Conservation (phyloP, 1,284 basidiomycete genomes). For the Xanthoconium separans region DNA sequence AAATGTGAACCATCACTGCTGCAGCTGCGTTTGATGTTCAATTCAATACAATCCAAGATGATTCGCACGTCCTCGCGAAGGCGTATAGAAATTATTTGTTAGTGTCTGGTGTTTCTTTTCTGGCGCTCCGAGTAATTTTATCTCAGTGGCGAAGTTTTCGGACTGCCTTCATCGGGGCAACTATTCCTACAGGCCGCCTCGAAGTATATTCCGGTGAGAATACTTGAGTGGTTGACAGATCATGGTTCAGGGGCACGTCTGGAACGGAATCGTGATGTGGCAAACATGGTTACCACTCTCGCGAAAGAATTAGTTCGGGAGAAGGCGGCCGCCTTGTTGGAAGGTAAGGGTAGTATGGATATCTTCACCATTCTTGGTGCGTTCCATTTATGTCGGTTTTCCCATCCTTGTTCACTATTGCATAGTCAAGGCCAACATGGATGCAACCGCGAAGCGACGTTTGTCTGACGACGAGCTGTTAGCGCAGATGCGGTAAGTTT, state of each 20-base stretch:
- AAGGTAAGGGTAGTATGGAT: conserved; percentile 36
- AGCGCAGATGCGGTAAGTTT: conserved; percentile 47
- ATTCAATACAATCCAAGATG: conserved; percentile 36
- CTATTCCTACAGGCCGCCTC: conserved; percentile 14
- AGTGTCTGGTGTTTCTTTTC: background rate
- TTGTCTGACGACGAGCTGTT: conserved; percentile 51
- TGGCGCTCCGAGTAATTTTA: background rate
- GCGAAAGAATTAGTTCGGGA: conserved; percentile 40
- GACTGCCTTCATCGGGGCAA: conserved; percentile 9
- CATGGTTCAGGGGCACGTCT: conserved; percentile 37
- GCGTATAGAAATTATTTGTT: conserved; percentile 36
- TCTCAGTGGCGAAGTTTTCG: conserved; percentile 18
- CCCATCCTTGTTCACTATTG: background rate
- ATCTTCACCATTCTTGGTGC: conserved; percentile 42
- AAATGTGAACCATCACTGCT: background rate
- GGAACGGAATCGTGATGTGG: conserved; percentile 34
- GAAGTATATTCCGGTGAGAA: conserved; percentile 12
- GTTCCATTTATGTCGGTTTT: background rate
- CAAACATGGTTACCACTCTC: conserved; percentile 18
- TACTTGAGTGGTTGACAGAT: conserved; percentile 39
- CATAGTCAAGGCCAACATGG: conserved; percentile 51
- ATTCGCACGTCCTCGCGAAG: conserved; percentile 37
- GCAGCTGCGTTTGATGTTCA: conserved; percentile 43
- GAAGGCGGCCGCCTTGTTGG: conserved; percentile 36
- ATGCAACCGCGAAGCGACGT: conserved; percentile 40